A percentile compares a stretch with the other conserved stretches of the same genome.
phyloP scores from a whole-genome alignment of 1,284 basidiomycete species.

The Quambalaria eucalypti region DNA sequence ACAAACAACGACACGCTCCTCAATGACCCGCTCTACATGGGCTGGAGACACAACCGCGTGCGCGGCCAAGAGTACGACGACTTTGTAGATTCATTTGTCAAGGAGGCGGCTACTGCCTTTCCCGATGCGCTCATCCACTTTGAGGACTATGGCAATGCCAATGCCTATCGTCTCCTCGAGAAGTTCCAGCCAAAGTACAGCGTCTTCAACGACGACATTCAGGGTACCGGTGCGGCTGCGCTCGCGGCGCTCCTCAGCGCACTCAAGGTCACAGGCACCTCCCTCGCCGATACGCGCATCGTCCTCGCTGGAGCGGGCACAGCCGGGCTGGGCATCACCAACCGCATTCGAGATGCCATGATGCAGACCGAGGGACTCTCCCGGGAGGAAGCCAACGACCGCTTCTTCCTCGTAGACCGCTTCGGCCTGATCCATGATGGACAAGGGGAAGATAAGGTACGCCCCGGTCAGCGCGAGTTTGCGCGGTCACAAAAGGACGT shows the following conservation, averaged over 20 bases:
- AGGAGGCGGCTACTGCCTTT: conserved; percentile 23
- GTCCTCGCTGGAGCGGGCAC: conserved; percentile 83
- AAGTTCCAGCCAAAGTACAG: conserved; percentile 29
- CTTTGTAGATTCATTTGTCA: conserved; percentile 13
- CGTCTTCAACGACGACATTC: conserved; percentile 70
- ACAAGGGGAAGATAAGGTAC: neutral
- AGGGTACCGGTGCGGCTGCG: conserved; percentile 59
- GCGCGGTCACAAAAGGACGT: conserved; percentile 35
- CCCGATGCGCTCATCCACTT: conserved; percentile 47
- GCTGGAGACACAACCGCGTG: conserved; percentile 8
- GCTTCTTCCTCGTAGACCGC: conserved; percentile 49
- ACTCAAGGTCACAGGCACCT: conserved; percentile 61
- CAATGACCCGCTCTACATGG: conserved; percentile 12
- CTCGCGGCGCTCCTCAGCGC: conserved; percentile 82
- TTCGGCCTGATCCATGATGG: conserved; percentile 8
- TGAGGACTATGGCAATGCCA: conserved; percentile 48
- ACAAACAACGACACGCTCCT: conserved; percentile 16
- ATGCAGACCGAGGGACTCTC: conserved; percentile 54
- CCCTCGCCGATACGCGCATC: conserved; percentile 68
- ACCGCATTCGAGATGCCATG: conserved; percentile 67
- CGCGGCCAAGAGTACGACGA: conserved; percentile 10
- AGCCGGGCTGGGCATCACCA: conserved; percentile 70
- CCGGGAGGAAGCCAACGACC: conserved; percentile 56
- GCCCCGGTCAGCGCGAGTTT: conserved; percentile 2
- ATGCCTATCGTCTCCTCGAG: conserved; percentile 3